Conservation (phyloP, 768 basidiomycete genomes). For the Lactarius evosmus region DNA sequence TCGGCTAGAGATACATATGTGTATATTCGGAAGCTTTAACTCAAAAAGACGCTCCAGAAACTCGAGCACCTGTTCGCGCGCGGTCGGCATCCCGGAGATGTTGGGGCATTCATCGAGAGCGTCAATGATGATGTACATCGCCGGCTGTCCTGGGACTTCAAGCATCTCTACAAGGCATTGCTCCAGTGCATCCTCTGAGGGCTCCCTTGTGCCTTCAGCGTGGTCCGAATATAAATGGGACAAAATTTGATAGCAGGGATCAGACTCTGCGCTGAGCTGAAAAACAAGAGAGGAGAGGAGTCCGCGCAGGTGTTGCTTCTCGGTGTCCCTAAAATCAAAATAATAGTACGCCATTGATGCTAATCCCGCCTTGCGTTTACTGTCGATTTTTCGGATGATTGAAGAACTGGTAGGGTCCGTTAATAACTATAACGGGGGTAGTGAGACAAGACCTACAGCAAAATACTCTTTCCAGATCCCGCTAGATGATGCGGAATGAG, state of each 20-base stretch:
- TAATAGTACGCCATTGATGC: constrained; percentile 9
- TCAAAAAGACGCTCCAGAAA: not conserved
- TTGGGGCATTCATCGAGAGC: constrained; percentile 14
- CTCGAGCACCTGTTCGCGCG: not conserved
- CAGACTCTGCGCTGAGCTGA: constrained; percentile 6
- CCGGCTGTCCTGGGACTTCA: not conserved
- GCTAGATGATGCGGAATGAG: not conserved
- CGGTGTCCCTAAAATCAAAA: constrained; percentile 8
- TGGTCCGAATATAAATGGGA: constrained; percentile 2
- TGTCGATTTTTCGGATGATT: not conserved
- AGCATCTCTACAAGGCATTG: constrained; percentile 9
- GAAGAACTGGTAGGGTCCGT: not conserved
- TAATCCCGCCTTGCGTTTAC: not conserved
- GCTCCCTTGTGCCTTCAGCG: not conserved
- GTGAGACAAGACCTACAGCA: not conserved
- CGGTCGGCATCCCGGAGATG: not conserved
- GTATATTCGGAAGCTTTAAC: not conserved
- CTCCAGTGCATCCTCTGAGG: not conserved
- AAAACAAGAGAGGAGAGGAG: constrained; percentile 4
- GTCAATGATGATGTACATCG: not conserved
- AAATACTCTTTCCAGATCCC: constrained; percentile 8
- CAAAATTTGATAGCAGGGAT: not conserved
- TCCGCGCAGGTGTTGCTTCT: not conserved
- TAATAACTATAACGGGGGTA: not conserved
- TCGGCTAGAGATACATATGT: constrained; percentile 9